Percentiles rank a stretch among this genome's conserved stretches.
Evolutionary conservation across 2,329 filamentous ascomycete species (phyloP).

Genomic region (Clarireedia monteithiana): DNA sequence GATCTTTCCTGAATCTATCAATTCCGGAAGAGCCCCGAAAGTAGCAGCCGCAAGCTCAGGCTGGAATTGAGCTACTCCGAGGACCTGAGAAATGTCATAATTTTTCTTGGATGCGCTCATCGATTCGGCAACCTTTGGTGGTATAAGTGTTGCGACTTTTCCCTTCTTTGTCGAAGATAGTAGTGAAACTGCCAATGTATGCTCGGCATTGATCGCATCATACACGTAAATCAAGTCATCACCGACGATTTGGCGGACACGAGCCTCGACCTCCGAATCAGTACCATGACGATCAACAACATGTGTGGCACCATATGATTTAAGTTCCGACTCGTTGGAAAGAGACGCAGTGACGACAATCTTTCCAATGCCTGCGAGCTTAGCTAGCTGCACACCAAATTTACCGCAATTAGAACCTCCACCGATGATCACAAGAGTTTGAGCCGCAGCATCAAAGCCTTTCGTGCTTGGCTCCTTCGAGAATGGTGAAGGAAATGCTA

Average conservation of each 20-base stretch:
- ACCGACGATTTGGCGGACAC: not conserved
- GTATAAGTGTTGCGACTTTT: not conserved
- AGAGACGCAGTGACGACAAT: conserved; percentile 33
- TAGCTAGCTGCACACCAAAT: conserved; percentile 29
- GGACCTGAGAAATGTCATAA: not conserved
- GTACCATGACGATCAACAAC: conserved; percentile 29
- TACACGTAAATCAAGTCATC: conserved; percentile 4
- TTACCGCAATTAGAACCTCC: conserved; percentile 30
- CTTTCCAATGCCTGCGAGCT: conserved; percentile 29
- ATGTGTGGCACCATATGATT: conserved; percentile 33
- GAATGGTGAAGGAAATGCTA: conserved; percentile 5
- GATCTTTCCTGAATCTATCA: not conserved
- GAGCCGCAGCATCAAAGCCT: not conserved
- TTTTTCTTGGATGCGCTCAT: not conserved
- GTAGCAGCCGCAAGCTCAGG: not conserved
- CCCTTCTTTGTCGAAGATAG: conserved; percentile 8
- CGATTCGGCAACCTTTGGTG: not conserved
- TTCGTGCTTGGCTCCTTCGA: not conserved
- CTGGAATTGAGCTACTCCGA: not conserved
- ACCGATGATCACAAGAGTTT: conserved; percentile 28
- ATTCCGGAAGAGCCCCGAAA: not conserved
- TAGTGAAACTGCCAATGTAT: conserved; percentile 1
- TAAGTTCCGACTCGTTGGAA: conserved; percentile 26
- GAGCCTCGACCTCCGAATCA: conserved; percentile 1
- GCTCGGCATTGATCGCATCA: conserved; percentile 6